Base-by-base conservation (phyloP, 2,329 filamentous ascomycete genomes). In the Fonsecaea erecta region DNA sequence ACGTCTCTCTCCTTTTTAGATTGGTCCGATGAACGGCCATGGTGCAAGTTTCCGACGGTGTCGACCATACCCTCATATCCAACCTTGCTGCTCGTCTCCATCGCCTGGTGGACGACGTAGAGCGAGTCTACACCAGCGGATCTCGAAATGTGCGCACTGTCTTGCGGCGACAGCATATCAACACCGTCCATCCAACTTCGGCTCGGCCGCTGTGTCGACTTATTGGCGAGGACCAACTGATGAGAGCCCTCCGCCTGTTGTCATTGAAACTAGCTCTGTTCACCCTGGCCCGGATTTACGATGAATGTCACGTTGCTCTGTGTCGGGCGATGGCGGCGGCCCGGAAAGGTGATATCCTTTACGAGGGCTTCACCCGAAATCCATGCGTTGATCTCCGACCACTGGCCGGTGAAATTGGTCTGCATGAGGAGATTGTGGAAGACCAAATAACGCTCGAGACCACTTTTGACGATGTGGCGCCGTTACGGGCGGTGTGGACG, bases 281-380 rank as follows among this genome's bases (percentile, higher is more conserved):
- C 56, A 67, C 68, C 4, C 46, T 71, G 11, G 69, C 69, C 18
- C 67, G 69, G 4, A 26, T 71, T 32, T 70, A 68, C 43, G 69
- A 71, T 43, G 69, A 68, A 40, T 65, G 60, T 24, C 69, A 71
- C 53, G 58, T 70, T 4, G 52, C 56, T 28, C 21, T 71, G 32
- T 71, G 69, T 55, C 59, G 58, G 26, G 57, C 43, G 24, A 28
- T 63, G 6, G 52, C 51, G 26, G 43, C 60, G 5, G 63, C 67
- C 18, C 55, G 56, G 21, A 60, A 55, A 46, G 63, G 55, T 8
- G 52, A 55, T 30, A 18, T 34, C 26, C 59, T 64, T n/a, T 30
- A 71, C 34, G 66, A 60, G 32, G 40, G 21, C 32, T 65, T 69
- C 35, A n/a, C 30, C 3, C 48, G 59, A 14, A 55, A 60, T 58